phyloP scores from a whole-genome alignment of 140 eudicot genomes.

The Senecio squalidus region DNA sequence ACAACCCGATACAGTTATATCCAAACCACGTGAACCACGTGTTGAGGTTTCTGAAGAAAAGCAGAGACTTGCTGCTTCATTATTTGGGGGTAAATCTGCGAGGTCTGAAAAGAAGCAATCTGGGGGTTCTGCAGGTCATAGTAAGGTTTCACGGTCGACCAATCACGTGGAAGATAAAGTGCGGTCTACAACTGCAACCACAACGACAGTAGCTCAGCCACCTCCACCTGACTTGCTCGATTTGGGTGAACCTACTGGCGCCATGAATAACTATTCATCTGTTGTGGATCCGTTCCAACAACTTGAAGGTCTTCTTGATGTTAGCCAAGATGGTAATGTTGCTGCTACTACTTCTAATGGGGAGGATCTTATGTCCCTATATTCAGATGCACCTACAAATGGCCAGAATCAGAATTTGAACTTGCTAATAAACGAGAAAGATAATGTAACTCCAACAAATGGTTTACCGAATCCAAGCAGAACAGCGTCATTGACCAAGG shows the following conservation, averaged over 20 bases:
- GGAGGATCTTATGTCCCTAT: constrained; percentile 59
- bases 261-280: constrained; percentile 19
- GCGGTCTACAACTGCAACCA: background rate
- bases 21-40: constrained; percentile 41
- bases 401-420: constrained; percentile 27
- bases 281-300: constrained; percentile 69
- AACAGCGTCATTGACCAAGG: constrained; percentile 53
- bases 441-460: constrained; percentile 7
- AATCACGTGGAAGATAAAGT: constrained; percentile 34
- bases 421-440: constrained; percentile 3
- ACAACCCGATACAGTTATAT: constrained; percentile 27
- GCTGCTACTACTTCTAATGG: constrained; percentile 22
- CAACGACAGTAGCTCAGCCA: constrained; percentile 10
- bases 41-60: constrained; percentile 72
- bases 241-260: constrained; percentile 57
- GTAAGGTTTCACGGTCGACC: constrained; percentile 43
- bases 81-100: constrained; percentile 62
- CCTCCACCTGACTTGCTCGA: constrained; percentile 85
- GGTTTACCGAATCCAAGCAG: constrained; percentile 24
- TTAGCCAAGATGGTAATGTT: constrained; percentile 28
- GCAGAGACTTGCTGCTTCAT: constrained; percentile 89
- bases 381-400: constrained; percentile 42
- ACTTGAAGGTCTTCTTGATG: constrained; percentile 84
- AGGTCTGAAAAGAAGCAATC: constrained; percentile 58
- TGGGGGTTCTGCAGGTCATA: constrained; percentile 37